Conservation (phyloP, 305 asterid genomes). For the Striga hermonthica region DNA sequence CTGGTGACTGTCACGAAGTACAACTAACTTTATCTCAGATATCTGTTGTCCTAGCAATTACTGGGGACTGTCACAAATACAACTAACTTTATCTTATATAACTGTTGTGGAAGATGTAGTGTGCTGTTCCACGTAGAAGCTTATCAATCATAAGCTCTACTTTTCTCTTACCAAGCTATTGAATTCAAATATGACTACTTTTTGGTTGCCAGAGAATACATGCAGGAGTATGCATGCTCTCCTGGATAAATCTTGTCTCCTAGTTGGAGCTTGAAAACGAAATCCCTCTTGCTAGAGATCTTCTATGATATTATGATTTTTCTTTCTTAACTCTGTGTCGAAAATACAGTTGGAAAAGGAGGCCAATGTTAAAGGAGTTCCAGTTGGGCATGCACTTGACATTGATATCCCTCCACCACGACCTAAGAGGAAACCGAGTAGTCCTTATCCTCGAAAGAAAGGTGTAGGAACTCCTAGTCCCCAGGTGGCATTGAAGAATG, state of each 20-base stretch:
- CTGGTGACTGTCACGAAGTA: conserved; percentile 5
- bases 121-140: conserved; percentile 19
- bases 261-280: conserved; percentile 15
- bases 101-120: not conserved
- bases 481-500: conserved; percentile 60
- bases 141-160: conserved; percentile 1
- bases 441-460: conserved; percentile 89
- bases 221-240: conserved; percentile 20
- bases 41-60: too few species aligned
- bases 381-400: conserved; percentile 67
- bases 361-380: conserved; percentile 75
- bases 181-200: conserved; percentile 6
- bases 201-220: conserved; percentile 18
- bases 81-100: too few species aligned
- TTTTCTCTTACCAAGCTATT: conserved; percentile 16
- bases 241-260: conserved; percentile 4
- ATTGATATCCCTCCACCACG: conserved; percentile 98
- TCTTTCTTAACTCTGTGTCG: not conserved
- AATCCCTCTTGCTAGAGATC: conserved; percentile 19
- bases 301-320: conserved; percentile 19
- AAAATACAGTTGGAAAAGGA: conserved; percentile 75
- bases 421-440: conserved; percentile 93
- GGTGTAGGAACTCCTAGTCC: conserved; percentile 42
- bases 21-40: conserved; percentile 5
- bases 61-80: too few species aligned